These are phyloP conservation scores for Cercospora sp. DNA, from an alignment of 2,329 filamentous ascomycete genomes.

Conservation along the genomic window DNA sequence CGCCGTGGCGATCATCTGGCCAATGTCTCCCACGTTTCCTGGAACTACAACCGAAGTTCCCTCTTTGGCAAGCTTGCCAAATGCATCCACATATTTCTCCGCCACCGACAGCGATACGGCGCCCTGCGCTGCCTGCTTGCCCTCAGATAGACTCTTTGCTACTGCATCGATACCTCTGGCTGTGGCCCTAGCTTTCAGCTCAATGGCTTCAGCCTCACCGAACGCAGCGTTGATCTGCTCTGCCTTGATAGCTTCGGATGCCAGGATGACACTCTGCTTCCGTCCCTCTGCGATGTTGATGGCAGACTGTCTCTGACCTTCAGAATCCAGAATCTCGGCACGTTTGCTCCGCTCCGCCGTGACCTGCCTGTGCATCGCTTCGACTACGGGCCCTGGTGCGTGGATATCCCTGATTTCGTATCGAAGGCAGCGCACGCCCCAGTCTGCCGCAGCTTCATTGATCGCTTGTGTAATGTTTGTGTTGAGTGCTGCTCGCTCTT, in stretches of 20 bases:
- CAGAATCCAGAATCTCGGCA: slow-evolving; percentile 94
- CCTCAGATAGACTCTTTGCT: slow-evolving; percentile 60
- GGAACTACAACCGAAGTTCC: slow-evolving; percentile 94
- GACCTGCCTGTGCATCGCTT: slow-evolving; percentile 97
- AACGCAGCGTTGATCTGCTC: slow-evolving; percentile 91
- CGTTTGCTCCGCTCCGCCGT: slow-evolving; percentile 96
- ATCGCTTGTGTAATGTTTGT: slow-evolving; percentile 98
- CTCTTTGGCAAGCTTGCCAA: slow-evolving; percentile 88
- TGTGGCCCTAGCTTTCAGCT: slow-evolving; percentile 81
- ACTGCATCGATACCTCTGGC: slow-evolving; percentile 86
- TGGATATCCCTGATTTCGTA: slow-evolving; percentile 99
- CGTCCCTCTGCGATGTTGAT: slow-evolving; percentile 98
- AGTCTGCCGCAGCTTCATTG: slow-evolving; percentile 95
- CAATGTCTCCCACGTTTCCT: slow-evolving; percentile 94
- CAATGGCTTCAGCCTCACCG: slow-evolving; percentile 92
- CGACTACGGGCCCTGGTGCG: slow-evolving; percentile 87
- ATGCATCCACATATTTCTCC: slow-evolving; percentile 97
- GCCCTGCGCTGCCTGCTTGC: slow-evolving; percentile 72
- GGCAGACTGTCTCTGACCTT: slow-evolving; percentile 92
- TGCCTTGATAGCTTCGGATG: slow-evolving; percentile 83
- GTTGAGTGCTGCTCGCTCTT: slow-evolving; percentile 94
- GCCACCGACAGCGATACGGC: slow-evolving; percentile 87
- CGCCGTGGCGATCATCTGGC: slow-evolving; percentile 93
- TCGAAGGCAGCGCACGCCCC: slow-evolving; percentile 92
- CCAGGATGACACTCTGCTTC: slow-evolving; percentile 95